These are phyloP conservation scores for Chrysosphaeria jannelii DNA, from an alignment of 2,329 filamentous ascomycete genomes.

Conservation along the genomic window DNA sequence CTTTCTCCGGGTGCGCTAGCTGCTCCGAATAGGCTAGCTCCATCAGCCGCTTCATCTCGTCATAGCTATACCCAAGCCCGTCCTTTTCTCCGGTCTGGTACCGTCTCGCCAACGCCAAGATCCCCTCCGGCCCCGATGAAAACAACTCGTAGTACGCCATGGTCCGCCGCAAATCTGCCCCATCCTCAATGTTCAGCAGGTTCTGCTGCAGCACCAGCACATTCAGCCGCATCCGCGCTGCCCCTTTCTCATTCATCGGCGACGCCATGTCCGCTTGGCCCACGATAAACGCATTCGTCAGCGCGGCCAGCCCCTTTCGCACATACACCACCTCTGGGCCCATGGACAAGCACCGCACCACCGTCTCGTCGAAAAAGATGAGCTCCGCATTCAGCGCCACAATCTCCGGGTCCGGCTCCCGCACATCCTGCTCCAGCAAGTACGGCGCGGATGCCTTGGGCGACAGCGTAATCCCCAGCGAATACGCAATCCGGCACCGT, in stretches of 20 bases:
- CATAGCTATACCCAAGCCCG: conserved; percentile 22
- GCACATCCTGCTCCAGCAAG: conserved; percentile 38
- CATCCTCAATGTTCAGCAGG: conserved; percentile 61
- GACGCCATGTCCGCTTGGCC: conserved; percentile 38
- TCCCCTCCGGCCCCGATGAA: conserved; percentile 29
- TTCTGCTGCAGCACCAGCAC: conserved; percentile 90
- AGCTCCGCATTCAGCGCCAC: conserved; percentile 61
- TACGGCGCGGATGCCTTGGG: conserved; percentile 25
- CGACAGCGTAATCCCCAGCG: conserved; percentile 33
- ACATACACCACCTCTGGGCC: conserved; percentile 44
- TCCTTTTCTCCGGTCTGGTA: conserved; percentile 10
- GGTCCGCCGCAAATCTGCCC: conserved; percentile 20
- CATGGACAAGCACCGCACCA: conserved; percentile 29
- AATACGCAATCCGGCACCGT: conserved; percentile 58
- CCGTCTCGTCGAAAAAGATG: conserved; percentile 62
- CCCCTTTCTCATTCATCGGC: conserved; percentile 61
- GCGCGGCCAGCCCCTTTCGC: conserved; percentile 39
- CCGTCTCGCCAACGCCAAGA: conserved; percentile 29
- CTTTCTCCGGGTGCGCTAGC: conserved; percentile 32
- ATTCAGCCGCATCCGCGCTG: conserved; percentile 72
- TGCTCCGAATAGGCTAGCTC: conserved; percentile 40
- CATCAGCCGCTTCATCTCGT: conserved; percentile 33
- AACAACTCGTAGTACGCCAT: conserved; percentile 42
- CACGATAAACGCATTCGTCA: conserved; percentile 57
- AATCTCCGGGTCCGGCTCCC: conserved; percentile 50